phyloP scores from a whole-genome alignment of 2,329 filamentous ascomycete species.

The Colletotrichum tamarilloi region DNA sequence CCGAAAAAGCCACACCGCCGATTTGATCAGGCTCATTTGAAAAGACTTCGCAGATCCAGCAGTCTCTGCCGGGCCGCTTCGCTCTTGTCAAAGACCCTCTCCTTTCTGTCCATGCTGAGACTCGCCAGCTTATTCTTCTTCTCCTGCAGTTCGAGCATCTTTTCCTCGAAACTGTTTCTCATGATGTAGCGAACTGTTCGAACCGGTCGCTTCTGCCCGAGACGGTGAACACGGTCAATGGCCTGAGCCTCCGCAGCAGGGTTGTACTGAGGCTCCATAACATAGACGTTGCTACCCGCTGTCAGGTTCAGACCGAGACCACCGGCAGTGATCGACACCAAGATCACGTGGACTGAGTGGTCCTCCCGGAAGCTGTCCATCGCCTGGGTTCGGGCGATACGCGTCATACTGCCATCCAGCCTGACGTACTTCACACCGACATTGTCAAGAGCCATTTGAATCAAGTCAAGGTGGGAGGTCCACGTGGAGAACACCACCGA shows the following conservation, averaged over 20 bases:
- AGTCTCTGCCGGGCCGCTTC: constrained; percentile 70
- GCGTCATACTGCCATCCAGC: constrained; percentile 91
- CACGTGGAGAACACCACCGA: constrained; percentile 97
- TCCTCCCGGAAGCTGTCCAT: constrained; percentile 84
- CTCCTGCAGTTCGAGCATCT: constrained; percentile 88
- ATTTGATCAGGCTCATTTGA: constrained; percentile 53
- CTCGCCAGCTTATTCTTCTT: constrained; percentile 94
- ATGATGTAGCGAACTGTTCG: constrained; percentile 92
- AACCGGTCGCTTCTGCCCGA: constrained; percentile 91
- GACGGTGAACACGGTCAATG: constrained; percentile 89
- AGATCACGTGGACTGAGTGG: constrained; percentile 77
- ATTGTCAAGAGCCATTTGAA: constrained; percentile 81
- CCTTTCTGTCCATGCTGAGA: constrained; percentile 79
- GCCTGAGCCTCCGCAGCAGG: constrained; percentile 95
- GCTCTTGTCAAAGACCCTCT: constrained; percentile 63
- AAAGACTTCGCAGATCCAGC: constrained; percentile 68
- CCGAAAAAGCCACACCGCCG: neutral
- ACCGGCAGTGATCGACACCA: constrained; percentile 92
- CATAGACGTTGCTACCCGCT: constrained; percentile 85
- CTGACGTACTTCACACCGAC: constrained; percentile 77
- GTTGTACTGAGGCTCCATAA: constrained; percentile 99
- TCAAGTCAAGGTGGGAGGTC: constrained; percentile 94
- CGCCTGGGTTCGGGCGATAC: constrained; percentile 77
- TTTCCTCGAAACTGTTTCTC: constrained; percentile 90
- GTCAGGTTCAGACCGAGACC: constrained; percentile 94